Evolutionary conservation across 768 basidiomycete genomes (phyloP).

Genomic region (Suillus hirtellus): DNA sequence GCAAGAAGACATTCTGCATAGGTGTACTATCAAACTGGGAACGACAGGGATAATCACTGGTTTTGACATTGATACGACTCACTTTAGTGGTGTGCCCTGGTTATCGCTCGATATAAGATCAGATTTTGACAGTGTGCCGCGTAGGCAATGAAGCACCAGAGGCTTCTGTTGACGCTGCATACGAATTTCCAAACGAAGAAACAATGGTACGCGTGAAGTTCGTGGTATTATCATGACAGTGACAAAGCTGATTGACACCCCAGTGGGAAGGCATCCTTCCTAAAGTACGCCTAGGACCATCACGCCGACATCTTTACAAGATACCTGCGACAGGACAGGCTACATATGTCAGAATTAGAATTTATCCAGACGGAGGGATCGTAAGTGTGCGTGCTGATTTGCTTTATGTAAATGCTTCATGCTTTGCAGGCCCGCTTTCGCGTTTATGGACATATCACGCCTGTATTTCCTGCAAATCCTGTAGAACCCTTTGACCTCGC

Average conservation of each 20-base stretch:
- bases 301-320: conserved; percentile 86
- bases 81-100: conserved; percentile 73
- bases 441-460: conserved; percentile 78
- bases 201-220: conserved; percentile 45
- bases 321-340: conserved; percentile 51
- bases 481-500: conserved; percentile 75
- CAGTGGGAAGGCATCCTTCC: conserved; percentile 87
- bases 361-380: conserved; percentile 98
- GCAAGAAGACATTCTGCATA: conserved; percentile 28
- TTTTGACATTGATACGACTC: conserved; percentile 91
- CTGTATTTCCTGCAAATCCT: conserved; percentile 55
- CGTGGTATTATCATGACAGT: not conserved
- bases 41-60: conserved; percentile 71
- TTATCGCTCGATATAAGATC: conserved; percentile 10
- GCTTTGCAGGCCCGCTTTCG: conserved; percentile 79
- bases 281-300: conserved; percentile 74
- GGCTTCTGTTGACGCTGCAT: conserved; percentile 70
- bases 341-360: conserved; percentile 88
- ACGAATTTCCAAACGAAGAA: conserved; percentile 49
- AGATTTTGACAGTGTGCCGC: not conserved
- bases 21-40: conserved; percentile 91
- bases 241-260: not conserved
- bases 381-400: conserved; percentile 39
- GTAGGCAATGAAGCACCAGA: conserved; percentile 86
- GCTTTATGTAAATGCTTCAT: conserved; percentile 9